Evolutionary conservation across 1,139 yeast genomes (phyloP).

Genomic region (Geotrichum histeridarum): DNA sequence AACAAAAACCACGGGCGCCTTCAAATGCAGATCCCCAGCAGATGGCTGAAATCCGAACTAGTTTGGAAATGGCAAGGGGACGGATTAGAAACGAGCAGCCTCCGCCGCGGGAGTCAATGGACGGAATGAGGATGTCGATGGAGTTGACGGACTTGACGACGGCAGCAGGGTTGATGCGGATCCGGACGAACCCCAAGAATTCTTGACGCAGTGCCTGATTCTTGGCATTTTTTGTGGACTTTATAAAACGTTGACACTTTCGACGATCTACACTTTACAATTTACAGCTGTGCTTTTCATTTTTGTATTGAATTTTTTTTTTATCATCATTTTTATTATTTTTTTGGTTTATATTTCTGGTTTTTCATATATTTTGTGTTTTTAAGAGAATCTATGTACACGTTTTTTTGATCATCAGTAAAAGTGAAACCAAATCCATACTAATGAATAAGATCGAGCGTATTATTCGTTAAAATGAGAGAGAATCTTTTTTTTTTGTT

Average conservation of each 20-base stretch:
- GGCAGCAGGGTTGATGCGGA: constrained; percentile 30
- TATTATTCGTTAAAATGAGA: too few species aligned
- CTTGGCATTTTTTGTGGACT: too few species aligned
- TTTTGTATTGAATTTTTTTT: not conserved
- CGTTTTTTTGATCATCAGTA: too few species aligned
- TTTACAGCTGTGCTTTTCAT: not conserved
- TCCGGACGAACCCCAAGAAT: constrained; percentile 3
- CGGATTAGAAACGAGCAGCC: constrained; percentile 30
- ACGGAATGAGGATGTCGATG: constrained; percentile 30
- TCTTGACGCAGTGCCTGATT: too few species aligned
- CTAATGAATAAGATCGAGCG: too few species aligned
- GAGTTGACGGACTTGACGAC: constrained; percentile 31
- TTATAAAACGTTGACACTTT: not conserved
- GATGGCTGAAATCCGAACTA: constrained; percentile 12
- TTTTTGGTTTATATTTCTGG: constrained; percentile 12
- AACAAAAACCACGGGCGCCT: too few species aligned
- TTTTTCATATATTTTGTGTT: too few species aligned
- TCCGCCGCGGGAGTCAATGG: constrained; percentile 28
- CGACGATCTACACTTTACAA: not conserved
- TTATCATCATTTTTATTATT: not conserved
- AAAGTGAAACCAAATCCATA: too few species aligned
- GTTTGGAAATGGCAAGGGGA: constrained; percentile 22
- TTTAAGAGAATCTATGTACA: too few species aligned
- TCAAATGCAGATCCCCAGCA: too few species aligned
- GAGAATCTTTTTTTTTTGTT: too few species aligned